Percentiles rank a stretch among this genome's conserved stretches.
phyloP scores from a whole-genome alignment of 2,329 filamentous ascomycete species.

The Ophiostoma montium region DNA sequence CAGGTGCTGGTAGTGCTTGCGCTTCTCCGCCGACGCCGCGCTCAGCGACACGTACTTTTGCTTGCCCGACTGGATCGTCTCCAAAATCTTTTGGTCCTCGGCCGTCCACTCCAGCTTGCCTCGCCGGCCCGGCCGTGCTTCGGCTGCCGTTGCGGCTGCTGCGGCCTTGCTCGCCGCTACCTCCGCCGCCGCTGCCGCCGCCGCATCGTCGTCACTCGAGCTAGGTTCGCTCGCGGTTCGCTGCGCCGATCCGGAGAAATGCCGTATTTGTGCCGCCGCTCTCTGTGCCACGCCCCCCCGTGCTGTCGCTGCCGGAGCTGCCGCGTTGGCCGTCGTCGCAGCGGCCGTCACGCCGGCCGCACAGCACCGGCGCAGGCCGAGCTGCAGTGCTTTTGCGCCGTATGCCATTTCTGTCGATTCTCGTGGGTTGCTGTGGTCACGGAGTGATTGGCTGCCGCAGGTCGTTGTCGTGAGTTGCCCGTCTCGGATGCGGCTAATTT shows the following conservation, averaged over 20 bases:
- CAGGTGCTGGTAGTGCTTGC: neutral
- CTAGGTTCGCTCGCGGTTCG: neutral
- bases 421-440: neutral
- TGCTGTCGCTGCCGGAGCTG: neutral
- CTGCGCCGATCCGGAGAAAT: conserved; percentile 6
- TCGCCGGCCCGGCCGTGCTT: neutral
- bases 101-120: neutral
- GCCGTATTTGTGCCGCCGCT: neutral
- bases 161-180: neutral
- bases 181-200: neutral
- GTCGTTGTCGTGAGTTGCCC: no score
- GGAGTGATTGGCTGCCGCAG: no score
- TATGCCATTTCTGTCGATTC: no score
- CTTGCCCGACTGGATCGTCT: neutral
- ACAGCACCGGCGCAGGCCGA: conserved; percentile 24
- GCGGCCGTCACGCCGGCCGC: conserved; percentile 6
- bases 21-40: neutral
- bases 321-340: neutral
- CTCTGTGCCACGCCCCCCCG: neutral
- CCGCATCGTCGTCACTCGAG: neutral
- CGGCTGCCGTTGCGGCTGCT: neutral
- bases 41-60: neutral
- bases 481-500: neutral
- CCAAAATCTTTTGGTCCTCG: neutral
- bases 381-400: conserved; percentile 26